Base-by-base conservation (phyloP, 2,329 filamentous ascomycete genomes). In the Metarhizium sp. region DNA sequence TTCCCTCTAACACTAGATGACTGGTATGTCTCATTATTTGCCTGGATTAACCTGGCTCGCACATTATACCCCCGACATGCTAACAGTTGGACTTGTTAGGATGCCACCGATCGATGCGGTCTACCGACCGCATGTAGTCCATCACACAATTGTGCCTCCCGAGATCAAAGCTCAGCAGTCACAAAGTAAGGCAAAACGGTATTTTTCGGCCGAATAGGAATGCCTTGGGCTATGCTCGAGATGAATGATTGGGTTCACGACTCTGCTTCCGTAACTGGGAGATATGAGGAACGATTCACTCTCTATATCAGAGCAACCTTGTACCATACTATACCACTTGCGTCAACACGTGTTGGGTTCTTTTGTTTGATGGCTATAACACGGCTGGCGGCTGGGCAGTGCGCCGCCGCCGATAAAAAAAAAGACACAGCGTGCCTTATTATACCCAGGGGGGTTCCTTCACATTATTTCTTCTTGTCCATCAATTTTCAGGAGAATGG, bases 1-100 rank as follows among this genome's bases (percentile, higher is more conserved):
- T 96, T 97, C 60, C 92, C 92, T 0, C 77, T 97, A 16, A 91
- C 87, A 51, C 74, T 96, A 57, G 91, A 96, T 68, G 92, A 96
- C 66, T 96, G 88, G 88, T 81, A 68, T 64, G 72, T 54, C 50
- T 20, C 40, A 20, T 51, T 34, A 10, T 40, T 32, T 40, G 46
- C 36, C 53, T 13, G 29, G 8, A 25, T 50, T 20, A 1, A n/a
- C 16, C 8, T 2, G 42, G 16, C 42, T 20, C n/a, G 42, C 42
- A 18, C 11, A 6, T 45, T 42, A 16, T 6, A 5, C n/a, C 6
- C 16, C 18, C 18, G 5, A 42, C 8, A 51, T 42, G 18, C 25
- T 48, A 30, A 48, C 43, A 7, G 45, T 30, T 30, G 25, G 14
- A 48, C 20, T 13, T 11, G 30, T 49, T 48, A 81, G 82, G 85